Evolutionary conservation across 371 early-diverging fungal species (phyloP).

Genomic region (Mucor saturninus): DNA sequence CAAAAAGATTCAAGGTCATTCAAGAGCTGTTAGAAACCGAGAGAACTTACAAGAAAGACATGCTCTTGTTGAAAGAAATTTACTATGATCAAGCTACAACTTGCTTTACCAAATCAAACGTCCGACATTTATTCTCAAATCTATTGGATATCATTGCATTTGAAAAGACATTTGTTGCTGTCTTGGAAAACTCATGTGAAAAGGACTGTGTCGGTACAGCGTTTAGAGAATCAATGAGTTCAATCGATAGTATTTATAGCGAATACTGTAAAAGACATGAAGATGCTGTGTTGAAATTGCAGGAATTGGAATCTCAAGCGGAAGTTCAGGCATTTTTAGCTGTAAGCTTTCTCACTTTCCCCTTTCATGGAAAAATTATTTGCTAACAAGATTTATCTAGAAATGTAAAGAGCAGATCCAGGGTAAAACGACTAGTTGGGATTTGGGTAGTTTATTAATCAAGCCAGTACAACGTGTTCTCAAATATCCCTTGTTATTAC

Average conservation of each 20-base stretch:
- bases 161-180: slow-evolving; percentile 49
- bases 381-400: slow-evolving; percentile 17
- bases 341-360: slow-evolving; percentile 26
- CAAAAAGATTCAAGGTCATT: slow-evolving; percentile 9
- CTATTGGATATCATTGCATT: slow-evolving; percentile 61
- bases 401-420: slow-evolving; percentile 57
- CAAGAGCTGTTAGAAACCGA: slow-evolving; percentile 76
- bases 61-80: slow-evolving; percentile 69
- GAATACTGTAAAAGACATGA: slow-evolving; percentile 82
- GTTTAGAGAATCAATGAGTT: slow-evolving; percentile 53
- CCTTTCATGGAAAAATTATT: no score
- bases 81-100: slow-evolving; percentile 39
- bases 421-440: slow-evolving; percentile 81
- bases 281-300: slow-evolving; percentile 61
- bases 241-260: slow-evolving; percentile 67
- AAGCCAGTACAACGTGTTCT: slow-evolving; percentile 88
- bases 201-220: slow-evolving; percentile 49
- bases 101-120: slow-evolving; percentile 49
- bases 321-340: slow-evolving; percentile 57
- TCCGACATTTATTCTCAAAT: slow-evolving; percentile 67
- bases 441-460: slow-evolving; percentile 77
- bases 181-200: slow-evolving; percentile 26
- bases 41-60: slow-evolving; percentile 63
- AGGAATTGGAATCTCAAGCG: slow-evolving; percentile 55
- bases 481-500: slow-evolving; percentile 81